Base-by-base conservation (phyloP, 768 basidiomycete genomes). In the Tylopilus felleus region DNA sequence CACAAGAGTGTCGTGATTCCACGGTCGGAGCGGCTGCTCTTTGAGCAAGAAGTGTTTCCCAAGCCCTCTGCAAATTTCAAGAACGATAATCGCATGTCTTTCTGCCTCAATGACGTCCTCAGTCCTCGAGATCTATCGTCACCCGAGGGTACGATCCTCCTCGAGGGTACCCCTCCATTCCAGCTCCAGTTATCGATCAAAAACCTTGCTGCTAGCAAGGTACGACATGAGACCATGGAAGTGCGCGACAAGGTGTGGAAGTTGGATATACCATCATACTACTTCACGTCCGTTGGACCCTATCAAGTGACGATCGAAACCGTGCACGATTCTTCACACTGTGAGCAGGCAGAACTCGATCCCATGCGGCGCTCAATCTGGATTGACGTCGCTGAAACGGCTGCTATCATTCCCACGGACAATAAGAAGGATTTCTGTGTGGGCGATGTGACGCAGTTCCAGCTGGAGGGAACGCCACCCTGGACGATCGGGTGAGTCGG, bases 371-470 rank as follows among this genome's bases (percentile, higher is more conserved):
- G 81, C 49, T 82, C 82, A 17, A 78, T 90, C 36, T 89, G 87
- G 86, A 81, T 94, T 13, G 93, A 98, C 60, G 93, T 98, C n/a
- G 91, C 93, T 3, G 97, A 99, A 71, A 92, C 92, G 1, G 97
- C 97, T 9, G 84, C 91, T 13, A 93, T 99, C 51, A 80, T 93
- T 43, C 88, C 96, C 6, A 82, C 93, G 60, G 88, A 89, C 61
- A 75, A 85, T 52, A 79, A 83, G 52, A 78, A 78, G 60, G 86
- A 98, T 64, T 85, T 89, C 56, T 99, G 97, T 71, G 88, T 91
- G 2, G 96, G 95, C 9, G 93, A 98, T 55, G 77, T 84, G 27
- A 78, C 90, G 9, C 92, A 92, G 58, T 98, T 97, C 78, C 86
- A 95, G 65, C 76, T 99, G 16, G 93, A 97, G 70, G 97, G 97